Conservation (phyloP, 2,329 filamentous ascomycete genomes). For the Fusarium sp. region DNA sequence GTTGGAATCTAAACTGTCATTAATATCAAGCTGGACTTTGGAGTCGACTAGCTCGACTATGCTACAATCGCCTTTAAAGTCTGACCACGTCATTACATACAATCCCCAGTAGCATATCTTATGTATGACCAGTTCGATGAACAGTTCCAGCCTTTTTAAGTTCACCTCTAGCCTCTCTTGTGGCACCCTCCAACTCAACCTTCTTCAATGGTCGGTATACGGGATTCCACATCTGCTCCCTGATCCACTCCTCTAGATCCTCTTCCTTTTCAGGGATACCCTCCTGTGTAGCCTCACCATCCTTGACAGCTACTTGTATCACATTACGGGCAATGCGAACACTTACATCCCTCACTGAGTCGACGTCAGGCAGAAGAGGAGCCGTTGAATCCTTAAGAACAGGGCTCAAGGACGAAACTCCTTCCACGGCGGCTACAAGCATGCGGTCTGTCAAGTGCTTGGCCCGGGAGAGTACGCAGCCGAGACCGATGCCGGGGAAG, state of each 20-base stretch:
- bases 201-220: constrained; percentile 73
- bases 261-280: constrained; percentile 70
- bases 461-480: constrained; percentile 77
- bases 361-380: constrained; percentile 81
- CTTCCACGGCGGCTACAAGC: constrained; percentile 83
- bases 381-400: constrained; percentile 72
- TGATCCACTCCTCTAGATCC: constrained; percentile 77
- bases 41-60: constrained; percentile 1
- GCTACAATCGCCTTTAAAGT: not conserved
- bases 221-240: constrained; percentile 84
- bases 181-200: constrained; percentile 65
- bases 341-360: constrained; percentile 79
- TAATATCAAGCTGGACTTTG: constrained; percentile 3
- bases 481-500: constrained; percentile 88
- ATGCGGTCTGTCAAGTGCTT: constrained; percentile 78
- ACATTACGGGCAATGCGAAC: constrained; percentile 82
- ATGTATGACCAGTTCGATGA: constrained; percentile 34
- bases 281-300: constrained; percentile 73
- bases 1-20: constrained; percentile 23
- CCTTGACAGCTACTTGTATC: constrained; percentile 76
- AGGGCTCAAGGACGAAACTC: constrained; percentile 77
- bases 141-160: constrained; percentile 49
- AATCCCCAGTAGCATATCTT: not conserved
- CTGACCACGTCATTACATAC: not conserved
- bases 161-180: constrained; percentile 64